A percentile compares a stretch with the other conserved stretches of the same genome.
Conservation (phyloP, 768 basidiomycete species). For the Trametes coccinea region DNA sequence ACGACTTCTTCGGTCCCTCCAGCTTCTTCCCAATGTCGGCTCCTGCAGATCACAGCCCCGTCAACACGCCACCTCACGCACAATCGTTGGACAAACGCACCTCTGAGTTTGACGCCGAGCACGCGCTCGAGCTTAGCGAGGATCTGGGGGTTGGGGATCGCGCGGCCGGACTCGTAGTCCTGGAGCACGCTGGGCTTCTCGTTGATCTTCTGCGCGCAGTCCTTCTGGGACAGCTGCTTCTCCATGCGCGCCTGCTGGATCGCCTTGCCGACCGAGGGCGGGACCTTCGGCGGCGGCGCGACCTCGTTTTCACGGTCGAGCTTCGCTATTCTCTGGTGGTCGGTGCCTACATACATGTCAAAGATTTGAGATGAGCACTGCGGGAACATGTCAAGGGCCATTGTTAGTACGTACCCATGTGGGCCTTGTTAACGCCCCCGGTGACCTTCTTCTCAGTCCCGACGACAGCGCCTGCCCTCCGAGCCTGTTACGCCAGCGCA, state of each 20-base stretch:
- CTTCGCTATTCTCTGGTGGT: conserved; percentile 92
- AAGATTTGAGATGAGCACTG: background rate
- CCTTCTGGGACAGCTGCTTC: conserved; percentile 84
- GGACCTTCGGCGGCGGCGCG: conserved; percentile 84
- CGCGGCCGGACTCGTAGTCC: conserved; percentile 88
- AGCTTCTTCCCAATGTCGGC: conserved; percentile 84
- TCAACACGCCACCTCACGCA: conserved; percentile 10
- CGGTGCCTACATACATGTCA: conserved; percentile 59
- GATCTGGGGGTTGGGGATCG: conserved; percentile 84
- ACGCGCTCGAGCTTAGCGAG: conserved; percentile 85
- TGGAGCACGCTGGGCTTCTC: conserved; percentile 87
- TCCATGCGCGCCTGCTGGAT: conserved; percentile 81
- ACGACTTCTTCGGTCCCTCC: conserved; percentile 75
- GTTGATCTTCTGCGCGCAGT: conserved; percentile 89
- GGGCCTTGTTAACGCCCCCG: conserved; percentile 73
- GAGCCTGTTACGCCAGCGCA: conserved; percentile 50
- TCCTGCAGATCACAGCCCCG: conserved; percentile 42
- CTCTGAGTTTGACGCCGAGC: conserved; percentile 87
- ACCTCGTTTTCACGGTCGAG: conserved; percentile 96
- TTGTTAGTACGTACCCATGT: conserved; percentile 51
- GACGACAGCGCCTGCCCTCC: conserved; percentile 73
- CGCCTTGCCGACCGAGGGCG: conserved; percentile 72
- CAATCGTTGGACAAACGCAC: conserved; percentile 42
- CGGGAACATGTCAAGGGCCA: background rate
- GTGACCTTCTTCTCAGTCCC: conserved; percentile 80